These are phyloP conservation scores for Coniosporium tulheliwenetii DNA, from an alignment of 2,329 filamentous ascomycete species.

Conservation along the genomic window DNA sequence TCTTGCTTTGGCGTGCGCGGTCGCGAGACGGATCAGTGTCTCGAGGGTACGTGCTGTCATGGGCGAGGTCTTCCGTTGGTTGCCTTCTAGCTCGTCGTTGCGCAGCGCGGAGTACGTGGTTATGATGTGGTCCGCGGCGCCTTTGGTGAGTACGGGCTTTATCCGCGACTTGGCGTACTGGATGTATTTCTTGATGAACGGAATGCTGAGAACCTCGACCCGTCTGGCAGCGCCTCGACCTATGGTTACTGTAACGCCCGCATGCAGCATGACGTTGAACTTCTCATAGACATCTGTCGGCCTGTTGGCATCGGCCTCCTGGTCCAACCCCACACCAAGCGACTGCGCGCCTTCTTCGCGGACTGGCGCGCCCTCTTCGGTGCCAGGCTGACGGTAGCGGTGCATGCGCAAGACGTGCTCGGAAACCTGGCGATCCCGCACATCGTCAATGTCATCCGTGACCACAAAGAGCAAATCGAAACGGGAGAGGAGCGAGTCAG, in stretches of 20 bases:
- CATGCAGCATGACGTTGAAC: conserved; percentile 89
- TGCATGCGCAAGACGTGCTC: conserved; percentile 98
- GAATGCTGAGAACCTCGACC: conserved; percentile 81
- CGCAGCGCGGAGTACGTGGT: conserved; percentile 81
- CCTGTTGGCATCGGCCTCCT: conserved; percentile 55
- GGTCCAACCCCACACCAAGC: conserved; percentile 73
- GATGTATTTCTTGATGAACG: conserved; percentile 99
- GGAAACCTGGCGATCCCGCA: conserved; percentile 76
- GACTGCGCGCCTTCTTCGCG: conserved; percentile 75
- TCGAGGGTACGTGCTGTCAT: conserved; percentile 96
- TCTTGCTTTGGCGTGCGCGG: conserved; percentile 85
- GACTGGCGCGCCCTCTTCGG: conserved; percentile 86
- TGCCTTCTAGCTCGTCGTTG: conserved; percentile 91
- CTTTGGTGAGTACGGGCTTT: conserved; percentile 79
- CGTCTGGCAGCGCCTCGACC: conserved; percentile 61
- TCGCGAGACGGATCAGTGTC: conserved; percentile 93
- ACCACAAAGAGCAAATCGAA: conserved; percentile 97
- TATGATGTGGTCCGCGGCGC: conserved; percentile 81
- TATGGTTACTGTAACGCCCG: conserved; percentile 64
- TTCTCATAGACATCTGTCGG: conserved; percentile 91
- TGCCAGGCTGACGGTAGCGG: conserved; percentile 79
- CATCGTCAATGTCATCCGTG: conserved; percentile 94
- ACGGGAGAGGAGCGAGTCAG: conserved; percentile 91
- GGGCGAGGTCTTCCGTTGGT: conserved; percentile 82
- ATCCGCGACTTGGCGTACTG: conserved; percentile 91